These are phyloP conservation scores for Yamadazyma mexicana DNA, from an alignment of 1,139 yeast genomes.

Conservation along the genomic window DNA sequence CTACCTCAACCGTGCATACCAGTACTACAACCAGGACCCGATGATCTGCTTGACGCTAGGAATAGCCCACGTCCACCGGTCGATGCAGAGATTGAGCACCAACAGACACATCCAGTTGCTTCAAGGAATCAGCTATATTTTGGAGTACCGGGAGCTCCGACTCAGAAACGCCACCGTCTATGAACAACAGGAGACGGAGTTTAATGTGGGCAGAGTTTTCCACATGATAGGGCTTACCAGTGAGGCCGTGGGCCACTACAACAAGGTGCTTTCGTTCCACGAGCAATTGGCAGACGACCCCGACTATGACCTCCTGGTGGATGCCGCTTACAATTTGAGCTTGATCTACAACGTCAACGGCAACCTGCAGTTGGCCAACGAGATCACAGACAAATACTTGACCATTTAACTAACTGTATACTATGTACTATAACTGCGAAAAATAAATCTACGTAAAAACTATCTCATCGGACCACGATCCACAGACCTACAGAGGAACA, in stretches of 20 bases:
- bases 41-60: conserved; percentile 75
- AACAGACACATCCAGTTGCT: conserved; percentile 84
- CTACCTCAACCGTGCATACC: conserved; percentile 63
- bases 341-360: conserved; percentile 77
- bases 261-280: conserved; percentile 53
- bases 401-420: conserved; percentile 20
- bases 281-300: conserved; percentile 24
- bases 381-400: conserved; percentile 63
- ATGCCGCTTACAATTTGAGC: conserved; percentile 84
- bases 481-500: not conserved
- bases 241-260: conserved; percentile 72
- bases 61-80: conserved; percentile 81
- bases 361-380: conserved; percentile 61
- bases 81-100: conserved; percentile 85
- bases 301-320: conserved; percentile 59
- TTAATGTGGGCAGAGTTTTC: conserved; percentile 81
- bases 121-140: conserved; percentile 78
- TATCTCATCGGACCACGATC: not conserved
- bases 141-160: conserved; percentile 62
- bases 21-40: conserved; percentile 69
- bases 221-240: conserved; percentile 78
- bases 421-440: conserved; percentile 1
- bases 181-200: conserved; percentile 76
- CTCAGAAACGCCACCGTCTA: conserved; percentile 41
- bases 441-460: not conserved